Conservation (phyloP, 768 basidiomycete genomes). For the Clitopilus passeckerianus region DNA sequence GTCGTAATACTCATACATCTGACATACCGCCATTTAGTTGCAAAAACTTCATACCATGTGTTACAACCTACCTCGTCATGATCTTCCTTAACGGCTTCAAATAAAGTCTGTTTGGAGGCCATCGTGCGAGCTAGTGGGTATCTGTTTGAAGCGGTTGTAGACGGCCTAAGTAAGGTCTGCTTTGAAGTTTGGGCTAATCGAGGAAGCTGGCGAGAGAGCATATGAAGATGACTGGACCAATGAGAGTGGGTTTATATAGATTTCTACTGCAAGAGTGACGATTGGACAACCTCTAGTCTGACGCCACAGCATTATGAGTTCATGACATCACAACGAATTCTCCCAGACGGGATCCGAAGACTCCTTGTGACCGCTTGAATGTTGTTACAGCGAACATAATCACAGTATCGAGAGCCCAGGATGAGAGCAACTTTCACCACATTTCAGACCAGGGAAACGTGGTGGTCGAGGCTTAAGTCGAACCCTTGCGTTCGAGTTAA, state of each 20-base stretch:
- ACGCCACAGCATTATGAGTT: not conserved
- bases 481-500: too few relatives aligned
- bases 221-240: not conserved
- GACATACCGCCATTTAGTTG: not conserved
- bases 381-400: too few relatives aligned
- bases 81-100: constrained; percentile 40
- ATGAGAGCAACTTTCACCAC: too few relatives aligned
- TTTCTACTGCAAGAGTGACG: not conserved
- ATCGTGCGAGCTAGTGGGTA: constrained; percentile 4
- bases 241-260: not conserved
- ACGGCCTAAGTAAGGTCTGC: not conserved
- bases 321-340: not conserved
- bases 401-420: too few relatives aligned
- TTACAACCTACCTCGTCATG: constrained; percentile 35
- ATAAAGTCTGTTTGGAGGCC: constrained; percentile 23
- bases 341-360: not conserved
- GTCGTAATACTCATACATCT: constrained; percentile 58
- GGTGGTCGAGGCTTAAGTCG: too few relatives aligned
- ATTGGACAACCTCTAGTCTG: not conserved
- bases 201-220: not conserved
- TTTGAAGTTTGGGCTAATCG: not conserved
- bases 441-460: too few relatives aligned
- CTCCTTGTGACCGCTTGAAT: too few relatives aligned
- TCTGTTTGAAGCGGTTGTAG: not conserved
- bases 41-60: not conserved